Base-by-base conservation (phyloP, 371 early-diverging fungal genomes). In the Syncephalastrum monosporum region DNA sequence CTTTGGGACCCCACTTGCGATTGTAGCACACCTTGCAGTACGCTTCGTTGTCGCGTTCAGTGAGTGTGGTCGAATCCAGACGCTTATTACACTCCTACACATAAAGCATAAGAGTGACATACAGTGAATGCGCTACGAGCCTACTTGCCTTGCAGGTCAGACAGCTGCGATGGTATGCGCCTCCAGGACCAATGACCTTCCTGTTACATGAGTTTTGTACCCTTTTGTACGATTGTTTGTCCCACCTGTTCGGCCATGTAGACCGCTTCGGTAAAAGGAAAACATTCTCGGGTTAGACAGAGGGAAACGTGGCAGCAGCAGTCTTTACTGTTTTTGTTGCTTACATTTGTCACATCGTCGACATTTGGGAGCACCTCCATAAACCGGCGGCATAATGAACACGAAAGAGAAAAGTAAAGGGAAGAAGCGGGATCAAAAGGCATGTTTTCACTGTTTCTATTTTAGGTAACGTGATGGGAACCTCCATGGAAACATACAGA, bases 1-100 rank as follows among this genome's bases (percentile, higher is more conserved):
- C 75, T 55, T 77, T 79, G 1, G 79, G 75, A n/a, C 75, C 79
- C 76, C 75, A 79, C 65, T 67, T 64, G 25, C 79, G 76, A 51
- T 57, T 70, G 56, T 75, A 74, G 24, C 79, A 75, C 6, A 67
- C 67, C 57, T 67, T 79, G 38, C 79, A 79, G 44, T 75, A 79
- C 5, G 76, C 76, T 59, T 79, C 71, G 12, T 69, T 66, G 4
- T 71, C 65, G 12, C 75, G 68, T 51, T 79, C 79, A 3, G 74
- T 64, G 19, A 79, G 57, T 0, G 65, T 64, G 12, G 73, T 71
- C 5, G 79, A 79, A 50, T 79, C 79, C n/a, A 79, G 55, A 7
- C 72, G 63, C 47, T 79, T 79, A 24, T 74, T 74, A 42, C 79
- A 79, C 67, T 79, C 79, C 74, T 74, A 47, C 23, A 51, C 3